Evolutionary conservation across 371 early-diverging fungal genomes (phyloP).

Genomic region (Lichtheimia corymbifera): DNA sequence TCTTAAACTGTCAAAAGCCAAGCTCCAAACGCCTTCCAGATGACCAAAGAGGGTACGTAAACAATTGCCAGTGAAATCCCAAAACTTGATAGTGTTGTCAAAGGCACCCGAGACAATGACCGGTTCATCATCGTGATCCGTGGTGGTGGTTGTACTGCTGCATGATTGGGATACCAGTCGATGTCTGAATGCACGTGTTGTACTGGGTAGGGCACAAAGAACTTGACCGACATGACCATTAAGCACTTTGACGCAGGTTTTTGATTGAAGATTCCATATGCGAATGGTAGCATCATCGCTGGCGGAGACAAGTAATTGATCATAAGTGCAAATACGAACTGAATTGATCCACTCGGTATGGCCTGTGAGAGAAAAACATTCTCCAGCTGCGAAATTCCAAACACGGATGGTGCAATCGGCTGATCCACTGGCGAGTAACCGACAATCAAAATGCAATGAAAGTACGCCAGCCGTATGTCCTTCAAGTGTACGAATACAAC

Average conservation of each 20-base stretch:
- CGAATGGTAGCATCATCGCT: conserved; percentile 83
- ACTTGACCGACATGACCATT: conserved; percentile 84
- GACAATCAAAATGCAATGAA: conserved; percentile 85
- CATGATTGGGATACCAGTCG: conserved; percentile 21
- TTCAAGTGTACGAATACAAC: conserved; percentile 82
- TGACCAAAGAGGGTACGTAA: conserved; percentile 89
- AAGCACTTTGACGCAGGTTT: conserved; percentile 69
- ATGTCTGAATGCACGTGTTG: conserved; percentile 46
- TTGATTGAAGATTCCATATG: conserved; percentile 81
- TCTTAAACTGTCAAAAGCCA: conserved; percentile 87
- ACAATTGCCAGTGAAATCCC: conserved; percentile 80
- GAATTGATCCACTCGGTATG: conserved; percentile 88
- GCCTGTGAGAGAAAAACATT: conserved; percentile 76
- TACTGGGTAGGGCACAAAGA: conserved; percentile 58
- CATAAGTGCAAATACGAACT: conserved; percentile 79
- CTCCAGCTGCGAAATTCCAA: conserved; percentile 86
- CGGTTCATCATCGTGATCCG: conserved; percentile 47
- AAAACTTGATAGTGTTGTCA: conserved; percentile 90
- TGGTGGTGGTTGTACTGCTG: too few species aligned
- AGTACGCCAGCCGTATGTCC: conserved; percentile 87
- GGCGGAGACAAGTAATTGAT: conserved; percentile 70
- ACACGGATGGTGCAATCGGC: conserved; percentile 88
- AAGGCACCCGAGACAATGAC: conserved; percentile 82
- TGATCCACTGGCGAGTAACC: conserved; percentile 81
- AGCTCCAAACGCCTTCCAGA: conserved; percentile 87